Percentiles rank a stretch among this genome's conserved stretches.
phyloP scores from a whole-genome alignment of 163 green algal species.

The Chlamydomonas reinhardtii region DNA sequence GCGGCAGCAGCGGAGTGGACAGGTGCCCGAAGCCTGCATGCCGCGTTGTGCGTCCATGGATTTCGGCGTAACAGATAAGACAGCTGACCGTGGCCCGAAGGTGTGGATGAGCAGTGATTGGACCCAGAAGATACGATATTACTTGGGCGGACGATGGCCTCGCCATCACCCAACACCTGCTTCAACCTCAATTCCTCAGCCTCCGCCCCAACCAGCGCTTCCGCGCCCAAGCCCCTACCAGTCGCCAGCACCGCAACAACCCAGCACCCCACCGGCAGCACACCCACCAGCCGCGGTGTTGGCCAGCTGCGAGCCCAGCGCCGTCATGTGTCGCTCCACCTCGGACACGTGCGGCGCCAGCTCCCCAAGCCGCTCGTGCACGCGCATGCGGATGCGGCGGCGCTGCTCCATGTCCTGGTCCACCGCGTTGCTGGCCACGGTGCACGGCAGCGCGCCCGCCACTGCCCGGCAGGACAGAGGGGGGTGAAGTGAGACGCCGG shows the following conservation, averaged over 20 bases:
- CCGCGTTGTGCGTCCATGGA: no score
- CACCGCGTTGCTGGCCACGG: not conserved
- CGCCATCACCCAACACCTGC: not conserved
- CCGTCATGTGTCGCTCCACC: slow-evolving; percentile 55
- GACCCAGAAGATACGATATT: no score
- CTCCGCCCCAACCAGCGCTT: not conserved
- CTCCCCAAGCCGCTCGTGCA: slow-evolving; percentile 45
- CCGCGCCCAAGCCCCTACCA: not conserved
- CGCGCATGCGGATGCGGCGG: slow-evolving; percentile 38
- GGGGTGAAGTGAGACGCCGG: no score
- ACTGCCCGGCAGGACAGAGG: no score
- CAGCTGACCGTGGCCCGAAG: no score
- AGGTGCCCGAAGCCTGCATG: slow-evolving; percentile 31
- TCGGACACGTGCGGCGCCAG: slow-evolving; percentile 54
- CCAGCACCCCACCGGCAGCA: slow-evolving; percentile 1
- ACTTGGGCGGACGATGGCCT: no score
- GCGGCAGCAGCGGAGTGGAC: not conserved
- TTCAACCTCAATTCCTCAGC: no score
- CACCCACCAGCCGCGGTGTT: not conserved
- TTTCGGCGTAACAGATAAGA: no score
- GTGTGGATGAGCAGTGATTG: no score
- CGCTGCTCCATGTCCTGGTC: slow-evolving; percentile 48
- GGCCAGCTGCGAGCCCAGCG: slow-evolving; percentile 34
- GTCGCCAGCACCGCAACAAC: not conserved
- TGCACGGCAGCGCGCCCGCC: slow-evolving; percentile 7